Base-by-base conservation (phyloP, 2,329 filamentous ascomycete genomes). In the Cryphonectria radicalis region DNA sequence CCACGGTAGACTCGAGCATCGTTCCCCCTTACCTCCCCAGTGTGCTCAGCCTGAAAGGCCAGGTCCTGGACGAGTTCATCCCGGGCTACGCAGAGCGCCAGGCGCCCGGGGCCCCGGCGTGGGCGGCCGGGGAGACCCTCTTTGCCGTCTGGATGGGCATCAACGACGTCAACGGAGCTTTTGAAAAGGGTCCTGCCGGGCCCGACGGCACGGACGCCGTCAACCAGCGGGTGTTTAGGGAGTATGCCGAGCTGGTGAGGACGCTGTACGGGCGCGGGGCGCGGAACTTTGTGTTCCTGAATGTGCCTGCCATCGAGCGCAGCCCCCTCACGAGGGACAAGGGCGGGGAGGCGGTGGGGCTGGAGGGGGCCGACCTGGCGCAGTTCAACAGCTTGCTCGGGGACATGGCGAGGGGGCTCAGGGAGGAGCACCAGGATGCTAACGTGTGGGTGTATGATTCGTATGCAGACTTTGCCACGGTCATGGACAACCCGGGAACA, bases 201-300 rank as follows among this genome's bases (percentile, higher is more conserved):
- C 59, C 75, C 0, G 71, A 77, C 0, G 78, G 78, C 53, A 80
- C 78, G 0, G 74, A 76, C 0, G 76, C 76, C 0, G 77, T 85
- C 5, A 80, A 83, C 67, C 75, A 75, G 10, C 74, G 78, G 40
- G 81, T 83, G 4, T 81, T 85, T 32, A 78, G 76, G 3, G 80
- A 82, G 32, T 85, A 85, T 68, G 79, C 80, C 8, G 76, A 75
- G 5, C 76, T 85, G 0, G 76, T 84, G 0, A 78, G 82, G 66
- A 68, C 82, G 35, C 78, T 91, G 10, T 88, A 88, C 73, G 76
- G 79, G 3, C 79, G 81, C 11, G 89, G 88, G 0, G 83, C 84
- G 5, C 80, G 88, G 8, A 89, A 89, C 68, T 90, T 90, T 71
- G 80, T 86, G 1, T 83, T 91, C 68, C 72, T 91, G 55, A 89